Evolutionary conservation across 2,329 filamentous ascomycete genomes (phyloP), one percentile per base, ranked within the genome.

Genomic region (Fusarium praegraminearum): DNA sequence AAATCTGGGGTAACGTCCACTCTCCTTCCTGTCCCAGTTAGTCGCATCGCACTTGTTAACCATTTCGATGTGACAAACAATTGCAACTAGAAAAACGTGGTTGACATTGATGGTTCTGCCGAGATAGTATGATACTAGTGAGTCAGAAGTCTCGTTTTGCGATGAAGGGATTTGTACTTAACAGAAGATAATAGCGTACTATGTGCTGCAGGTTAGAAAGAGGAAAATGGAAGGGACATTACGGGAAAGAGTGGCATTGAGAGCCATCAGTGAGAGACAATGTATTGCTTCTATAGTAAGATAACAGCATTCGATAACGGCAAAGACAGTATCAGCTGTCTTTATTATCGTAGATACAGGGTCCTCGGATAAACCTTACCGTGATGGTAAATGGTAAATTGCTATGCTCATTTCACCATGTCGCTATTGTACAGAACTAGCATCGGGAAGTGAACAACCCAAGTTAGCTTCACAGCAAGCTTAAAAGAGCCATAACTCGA

Each of bases 91-190:
- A 20, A 4, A 46, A 6, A 32, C 8, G 13, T 32, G 28, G 8
- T 32, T 46, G 7, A 12, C 1, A 20, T 20, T 15, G 10, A 15
- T 46, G 6, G 5, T 20, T 15, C 12, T 22, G 4, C 4, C n/a
- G 9, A 12, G 4, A 20, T 32, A 3, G 12, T 15, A 5, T 0
- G n/a, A n/a, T n/a, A n/a, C n/a, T n/a, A n/a, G n/a, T n/a, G n/a
- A n/a, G n/a, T n/a, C n/a, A n/a, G n/a, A n/a, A n/a, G n/a, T n/a
- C n/a, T n/a, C n/a, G n/a, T n/a, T n/a, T n/a, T n/a, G n/a, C n/a
- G n/a, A n/a, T n/a, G n/a, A n/a, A n/a, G n/a, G n/a, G n/a, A n/a
- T n/a, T n/a, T n/a, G 32, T 32, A 4, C 4, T 9, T 22, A 2
- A 9, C 4, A 15, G 12, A 18, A 4, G 13, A 22, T 5, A 12